Conservation (phyloP, 1,139 yeast genomes). For the Scheffersomyces stambukii region DNA sequence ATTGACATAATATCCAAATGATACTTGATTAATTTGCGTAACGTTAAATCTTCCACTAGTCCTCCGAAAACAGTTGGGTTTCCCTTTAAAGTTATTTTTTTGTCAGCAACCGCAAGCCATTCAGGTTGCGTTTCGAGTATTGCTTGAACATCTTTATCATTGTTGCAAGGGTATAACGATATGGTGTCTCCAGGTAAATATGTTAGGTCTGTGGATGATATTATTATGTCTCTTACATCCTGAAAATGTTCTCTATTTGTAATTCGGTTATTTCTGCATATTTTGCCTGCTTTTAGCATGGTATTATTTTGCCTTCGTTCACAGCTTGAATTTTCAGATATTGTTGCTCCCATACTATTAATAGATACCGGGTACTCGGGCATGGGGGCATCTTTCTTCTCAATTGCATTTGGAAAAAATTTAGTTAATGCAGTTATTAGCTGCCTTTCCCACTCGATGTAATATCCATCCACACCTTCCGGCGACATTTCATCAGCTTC, state of each 20-base stretch:
- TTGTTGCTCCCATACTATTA: no score
- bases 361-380: constrained; percentile 11
- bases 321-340: not conserved
- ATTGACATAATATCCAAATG: constrained; percentile 80
- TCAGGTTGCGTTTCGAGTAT: constrained; percentile 63
- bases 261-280: constrained; percentile 51
- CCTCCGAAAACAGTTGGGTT: constrained; percentile 52
- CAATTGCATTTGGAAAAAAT: constrained; percentile 5
- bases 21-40: constrained; percentile 68
- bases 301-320: constrained; percentile 2
- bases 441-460: constrained; percentile 65
- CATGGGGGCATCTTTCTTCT: constrained; percentile 14
- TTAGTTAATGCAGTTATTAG: constrained; percentile 39
- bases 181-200: constrained; percentile 80
- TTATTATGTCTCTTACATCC: constrained; percentile 69
- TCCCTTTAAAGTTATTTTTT: constrained; percentile 31
- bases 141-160: constrained; percentile 56
- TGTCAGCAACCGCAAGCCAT: constrained; percentile 71
- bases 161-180: constrained; percentile 73
- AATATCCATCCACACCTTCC: constrained; percentile 76
- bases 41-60: constrained; percentile 51
- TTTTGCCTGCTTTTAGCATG: constrained; percentile 31
- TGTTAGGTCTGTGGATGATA: constrained; percentile 31
- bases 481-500: constrained; percentile 87
- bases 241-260: constrained; percentile 78